A percentile compares a stretch with the other conserved stretches of the same genome.
phyloP scores from a whole-genome alignment of 768 basidiomycete species.

The Holtermannia corniformis region DNA sequence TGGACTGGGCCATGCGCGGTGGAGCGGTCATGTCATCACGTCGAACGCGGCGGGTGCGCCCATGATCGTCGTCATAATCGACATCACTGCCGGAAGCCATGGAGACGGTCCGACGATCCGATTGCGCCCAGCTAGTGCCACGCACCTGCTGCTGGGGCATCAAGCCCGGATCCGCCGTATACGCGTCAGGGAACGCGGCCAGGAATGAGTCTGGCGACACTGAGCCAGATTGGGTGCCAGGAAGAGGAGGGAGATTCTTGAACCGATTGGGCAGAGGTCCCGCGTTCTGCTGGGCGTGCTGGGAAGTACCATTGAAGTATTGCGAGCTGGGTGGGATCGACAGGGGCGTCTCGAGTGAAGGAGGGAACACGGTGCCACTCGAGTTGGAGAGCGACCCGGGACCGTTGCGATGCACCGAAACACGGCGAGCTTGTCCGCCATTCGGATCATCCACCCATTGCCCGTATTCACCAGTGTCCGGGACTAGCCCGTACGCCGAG shows the following conservation, averaged over 20 bases:
- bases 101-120: not conserved
- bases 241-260: conserved; percentile 33
- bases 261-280: conserved; percentile 22
- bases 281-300: conserved; percentile 1
- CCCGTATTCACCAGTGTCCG: conserved; percentile 49
- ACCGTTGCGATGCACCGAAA: conserved; percentile 18
- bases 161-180: not conserved
- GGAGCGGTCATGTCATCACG: no score
- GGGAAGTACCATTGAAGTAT: conserved; percentile 1
- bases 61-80: not conserved
- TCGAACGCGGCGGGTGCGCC: not conserved
- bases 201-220: not conserved
- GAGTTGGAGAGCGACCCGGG: conserved; percentile 26
- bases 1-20: not conserved
- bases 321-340: conserved; percentile 1
- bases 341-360: conserved; percentile 14
- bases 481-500: conserved; percentile 81
- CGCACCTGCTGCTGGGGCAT: not conserved
- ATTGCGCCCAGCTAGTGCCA: no score
- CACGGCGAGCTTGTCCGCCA: not conserved
- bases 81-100: not conserved
- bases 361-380: conserved; percentile 11
- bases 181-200: not conserved
- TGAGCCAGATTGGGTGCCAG: not conserved
- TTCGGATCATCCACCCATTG: not conserved